phyloP scores from a whole-genome alignment of 192 early-diverging fungal genomes.

The Coemansia erecta region DNA sequence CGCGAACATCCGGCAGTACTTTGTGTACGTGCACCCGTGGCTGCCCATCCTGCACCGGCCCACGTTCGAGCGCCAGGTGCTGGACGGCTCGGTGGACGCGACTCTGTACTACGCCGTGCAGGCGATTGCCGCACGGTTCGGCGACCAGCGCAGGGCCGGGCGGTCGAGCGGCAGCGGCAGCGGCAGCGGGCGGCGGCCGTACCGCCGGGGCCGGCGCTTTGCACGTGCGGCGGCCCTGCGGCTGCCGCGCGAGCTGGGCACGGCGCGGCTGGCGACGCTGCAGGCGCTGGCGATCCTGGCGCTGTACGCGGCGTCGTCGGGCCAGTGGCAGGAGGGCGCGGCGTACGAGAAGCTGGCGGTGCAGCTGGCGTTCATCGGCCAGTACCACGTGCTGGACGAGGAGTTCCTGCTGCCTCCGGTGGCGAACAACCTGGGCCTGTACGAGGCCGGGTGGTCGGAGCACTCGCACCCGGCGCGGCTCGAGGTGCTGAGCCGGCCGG shows the following conservation, averaged over 20 bases:
- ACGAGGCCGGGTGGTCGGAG: slow-evolving; percentile 47
- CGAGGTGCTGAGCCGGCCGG: slow-evolving; percentile 43
- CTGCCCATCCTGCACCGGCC: slow-evolving; percentile 47
- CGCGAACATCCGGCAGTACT: slow-evolving; percentile 33
- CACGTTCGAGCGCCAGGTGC: slow-evolving; percentile 43
- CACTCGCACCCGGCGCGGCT: slow-evolving; percentile 38
- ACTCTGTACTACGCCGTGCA: slow-evolving; percentile 44
- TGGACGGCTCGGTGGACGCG: slow-evolving; percentile 29
- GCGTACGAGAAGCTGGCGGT: slow-evolving; percentile 47
- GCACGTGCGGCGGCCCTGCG: slow-evolving; percentile 25
- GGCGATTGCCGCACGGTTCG: slow-evolving; percentile 34
- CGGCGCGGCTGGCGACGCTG: slow-evolving; percentile 28
- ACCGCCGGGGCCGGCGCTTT: slow-evolving; percentile 27
- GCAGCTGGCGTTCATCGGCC: slow-evolving; percentile 46
- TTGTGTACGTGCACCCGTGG: slow-evolving; percentile 51
- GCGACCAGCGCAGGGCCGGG: background rate
- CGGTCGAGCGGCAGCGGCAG: no score
- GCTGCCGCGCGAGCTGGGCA: slow-evolving; percentile 18
- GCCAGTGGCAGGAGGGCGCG: slow-evolving; percentile 47
- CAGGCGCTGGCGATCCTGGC: slow-evolving; percentile 38
- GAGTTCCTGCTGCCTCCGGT: slow-evolving; percentile 49
- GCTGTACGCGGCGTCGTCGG: slow-evolving; percentile 46
- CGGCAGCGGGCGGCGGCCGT: slow-evolving; percentile 13
- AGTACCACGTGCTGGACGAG: slow-evolving; percentile 51
- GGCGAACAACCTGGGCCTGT: slow-evolving; percentile 44